Evolutionary conservation across 164 flowering plant genomes (phyloP), one percentile per base, ranked within the genome.

Genomic region (Nelumbo lutea): DNA sequence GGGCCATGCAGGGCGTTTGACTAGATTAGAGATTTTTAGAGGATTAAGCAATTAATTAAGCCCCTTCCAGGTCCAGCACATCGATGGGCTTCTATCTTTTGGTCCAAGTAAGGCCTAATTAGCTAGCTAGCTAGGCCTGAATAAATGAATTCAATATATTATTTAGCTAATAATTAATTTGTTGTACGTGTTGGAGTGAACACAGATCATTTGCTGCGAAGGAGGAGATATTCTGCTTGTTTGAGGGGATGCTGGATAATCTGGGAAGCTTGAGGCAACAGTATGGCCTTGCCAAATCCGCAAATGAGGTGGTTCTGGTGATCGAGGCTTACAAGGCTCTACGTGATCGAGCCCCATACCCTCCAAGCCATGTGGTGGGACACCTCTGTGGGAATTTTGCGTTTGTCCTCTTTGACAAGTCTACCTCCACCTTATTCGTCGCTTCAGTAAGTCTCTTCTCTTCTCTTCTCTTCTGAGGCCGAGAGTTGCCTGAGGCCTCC

Each of bases 281-380:
- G 27, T 92, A 92, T 60, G 96, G 98, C 0, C 83, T 92, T 1
- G 71, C 88, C 9, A 87, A 87, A 79, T 60, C 70, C 46, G 79
- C 80, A 15, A 87, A 87, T 61, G 98, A 92, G 79, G 94, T 90
- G 13, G 79, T 88, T 88, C 71, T 90, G 69, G 83, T 84, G 65
- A 83, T 86, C 56, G 93, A 92, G 61, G 97, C 96, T 0, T 92
- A 92, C 72, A 69, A 86, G 76, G 86, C 94, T 14, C 90, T 92
- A 9, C 86, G 97, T 0, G 97, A 92, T 70, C 76, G 97, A 6
- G 91, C 90, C 4, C 97, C 97, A 0, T 86, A 85, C 77, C 97
- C 96, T 9, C 85, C 92, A 4, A 79, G 82, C 68, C 93, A 88
- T 67, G 96, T 90, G 56, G 85, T 92, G 45, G 84, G 82, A 64